Evolutionary conservation across 345 rosid species (phyloP), one percentile per base, ranked within the genome.

Genomic region (Sisymbrium irio): DNA sequence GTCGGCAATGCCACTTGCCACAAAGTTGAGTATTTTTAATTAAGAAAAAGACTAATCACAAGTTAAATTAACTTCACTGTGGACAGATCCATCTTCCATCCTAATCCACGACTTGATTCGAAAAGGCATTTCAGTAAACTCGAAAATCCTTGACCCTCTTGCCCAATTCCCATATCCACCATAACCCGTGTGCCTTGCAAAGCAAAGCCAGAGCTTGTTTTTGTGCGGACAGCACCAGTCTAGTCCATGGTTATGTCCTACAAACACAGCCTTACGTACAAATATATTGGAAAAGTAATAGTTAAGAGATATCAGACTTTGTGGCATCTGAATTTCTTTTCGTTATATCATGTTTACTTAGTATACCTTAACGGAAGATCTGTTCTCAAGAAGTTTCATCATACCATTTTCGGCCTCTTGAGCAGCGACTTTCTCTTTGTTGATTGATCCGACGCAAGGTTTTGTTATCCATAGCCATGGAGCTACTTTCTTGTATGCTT

Each of bases 181-280:
- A 39, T 87, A 83, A 55, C 97, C 92, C 0, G 93, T 82, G 74
- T 91, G 97, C 82, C 97, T 84, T 0, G 99, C 97, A 81, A 79
- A 94, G 88, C 99, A 94, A 32, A 94, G 88, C 99, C 97, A 91
- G 9, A 88, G 83, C 59, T 82, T 84, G 3, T 78, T 45, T 60
- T 58, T 55, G 75, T 84, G 67, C 20, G 96, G 99, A 80, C 99
- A 95, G 63, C 96, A 95, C 97, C 97, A 88, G 80, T 95, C 97
- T 61, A 95, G 58, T 78, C 99, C 97, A 67, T 88, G 99, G 86
- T 89, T 87, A 79, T 88, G 99, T 58, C 97, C 99, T 27, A 85
- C 97, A 83, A 91, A 87, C 35, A 91, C 84, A 47, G 96, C 92
- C 97, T 58, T 89, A 85, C 80, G 53, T 20, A 46, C 59, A 77